phyloP scores from a whole-genome alignment of 1,284 basidiomycete genomes.

The Hemileia vastatrix region DNA sequence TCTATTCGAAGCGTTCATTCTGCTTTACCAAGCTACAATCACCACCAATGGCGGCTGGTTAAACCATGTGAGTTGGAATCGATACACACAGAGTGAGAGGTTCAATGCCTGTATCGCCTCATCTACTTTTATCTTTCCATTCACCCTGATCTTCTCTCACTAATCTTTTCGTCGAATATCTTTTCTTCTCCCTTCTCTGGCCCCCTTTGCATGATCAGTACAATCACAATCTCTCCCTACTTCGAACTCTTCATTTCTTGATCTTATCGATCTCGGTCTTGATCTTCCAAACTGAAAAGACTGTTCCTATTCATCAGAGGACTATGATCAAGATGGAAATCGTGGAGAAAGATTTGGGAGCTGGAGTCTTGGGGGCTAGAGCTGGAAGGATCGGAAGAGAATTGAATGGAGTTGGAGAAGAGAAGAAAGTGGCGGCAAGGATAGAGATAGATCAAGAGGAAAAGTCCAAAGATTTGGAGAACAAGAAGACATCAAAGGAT shows the following conservation, averaged over 20 bases:
- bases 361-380: neutral
- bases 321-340: neutral
- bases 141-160: too few species aligned
- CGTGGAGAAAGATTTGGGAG: neutral
- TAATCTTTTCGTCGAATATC: too few species aligned
- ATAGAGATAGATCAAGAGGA: neutral
- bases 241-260: neutral
- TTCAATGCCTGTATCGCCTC: too few species aligned
- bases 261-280: neutral
- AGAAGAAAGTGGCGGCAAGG: neutral
- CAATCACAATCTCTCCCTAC: neutral
- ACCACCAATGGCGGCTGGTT: too few species aligned
- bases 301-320: neutral
- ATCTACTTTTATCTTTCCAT: too few species aligned
- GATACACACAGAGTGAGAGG: too few species aligned
- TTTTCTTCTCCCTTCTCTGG: neutral
- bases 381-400: neutral
- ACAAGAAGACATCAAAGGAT: neutral
- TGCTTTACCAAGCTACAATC: too few species aligned
- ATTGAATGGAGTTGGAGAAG: neutral
- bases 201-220: neutral
- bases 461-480: neutral
- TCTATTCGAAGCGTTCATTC: too few species aligned
- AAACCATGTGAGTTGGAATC: too few species aligned
- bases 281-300: neutral